Base-by-base conservation (phyloP, 2,329 filamentous ascomycete genomes). In the Arthroderma sp. region DNA sequence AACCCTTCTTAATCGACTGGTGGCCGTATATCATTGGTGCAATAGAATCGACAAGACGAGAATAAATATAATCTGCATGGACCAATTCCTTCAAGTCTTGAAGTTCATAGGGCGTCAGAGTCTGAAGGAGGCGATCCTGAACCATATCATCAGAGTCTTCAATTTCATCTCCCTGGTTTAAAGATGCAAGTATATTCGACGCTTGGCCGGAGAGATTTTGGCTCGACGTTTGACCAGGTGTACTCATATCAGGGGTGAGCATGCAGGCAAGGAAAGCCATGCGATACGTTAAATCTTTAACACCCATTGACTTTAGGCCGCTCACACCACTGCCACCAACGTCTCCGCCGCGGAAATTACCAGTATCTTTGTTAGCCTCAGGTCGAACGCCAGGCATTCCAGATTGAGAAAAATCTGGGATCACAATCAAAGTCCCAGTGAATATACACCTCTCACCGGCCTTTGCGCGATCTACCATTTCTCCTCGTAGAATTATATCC, bases 391-490 rank as follows among this genome's bases (percentile, higher is more conserved):
- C 91, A 2, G 91, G 91, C 29, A 96, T 78, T 34, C 88, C 83
- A 46, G 98, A 77, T 62, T 96, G 91, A 59, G 87, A 94, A 49
- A 98, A 86, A 61, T 98, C 91, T 0, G 91, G 91, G 31, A 98
- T 87, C 11, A 98, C 91, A 49, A 98, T 96, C 51, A 96, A 68
- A 4, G 88, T 88, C 51, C 91, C 91, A 0, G 89, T 96, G 63
- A 98, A 98, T 57, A 98, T 85, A 63, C 91, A 98, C 66, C 94
- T 95, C 66, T 98, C 91, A 51, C 91, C 91, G 40, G 91, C 91
- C 69, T 96, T 96, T 43, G 89, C 88, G 42, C 91, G 80, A 57
- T 98, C 91, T 28, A 98, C 91, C 69, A 98, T 95, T 62, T 98
- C 91, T 57, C 91, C 91, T 49, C 91, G 81, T 31, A 98, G 67